Percentiles rank a stretch among this genome's conserved stretches.
Evolutionary conservation across 352 stramenopile species (phyloP).

Genomic region (Pythium utonaiense): DNA sequence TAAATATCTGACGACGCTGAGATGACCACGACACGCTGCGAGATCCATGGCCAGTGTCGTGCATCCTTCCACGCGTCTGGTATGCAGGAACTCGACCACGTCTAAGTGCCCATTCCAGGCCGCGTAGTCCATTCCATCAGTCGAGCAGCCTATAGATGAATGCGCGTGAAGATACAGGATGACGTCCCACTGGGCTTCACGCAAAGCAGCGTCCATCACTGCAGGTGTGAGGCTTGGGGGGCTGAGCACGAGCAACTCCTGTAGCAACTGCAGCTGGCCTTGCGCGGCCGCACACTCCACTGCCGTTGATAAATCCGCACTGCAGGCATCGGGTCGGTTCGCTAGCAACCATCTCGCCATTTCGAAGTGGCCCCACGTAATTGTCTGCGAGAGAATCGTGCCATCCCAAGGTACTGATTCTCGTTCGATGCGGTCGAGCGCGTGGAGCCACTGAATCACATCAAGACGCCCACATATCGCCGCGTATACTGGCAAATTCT

Average conservation of each 20-base stretch:
- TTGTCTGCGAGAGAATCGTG: not conserved
- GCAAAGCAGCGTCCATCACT: not conserved
- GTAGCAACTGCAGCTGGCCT: not conserved
- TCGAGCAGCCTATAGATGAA: not conserved
- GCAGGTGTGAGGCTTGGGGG: not conserved
- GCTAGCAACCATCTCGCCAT: not conserved
- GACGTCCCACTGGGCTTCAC: not conserved
- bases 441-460: not conserved
- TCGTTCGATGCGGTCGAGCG: no score
- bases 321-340: not conserved
- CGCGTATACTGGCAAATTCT: not conserved
- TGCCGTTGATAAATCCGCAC: no score
- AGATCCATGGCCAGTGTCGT: no score
- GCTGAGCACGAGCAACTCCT: not conserved
- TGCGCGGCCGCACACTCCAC: not conserved
- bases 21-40: no score
- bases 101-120: no score
- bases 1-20: no score
- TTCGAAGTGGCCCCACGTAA: not conserved
- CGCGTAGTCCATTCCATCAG: not conserved
- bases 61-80: no score
- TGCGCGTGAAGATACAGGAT: not conserved
- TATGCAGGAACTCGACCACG: constrained; percentile 27
- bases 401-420: not conserved
- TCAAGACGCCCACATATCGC: not conserved